Evolutionary conservation across 768 basidiomycete species (phyloP).

Genomic region (Plicaturopsis crispa): DNA sequence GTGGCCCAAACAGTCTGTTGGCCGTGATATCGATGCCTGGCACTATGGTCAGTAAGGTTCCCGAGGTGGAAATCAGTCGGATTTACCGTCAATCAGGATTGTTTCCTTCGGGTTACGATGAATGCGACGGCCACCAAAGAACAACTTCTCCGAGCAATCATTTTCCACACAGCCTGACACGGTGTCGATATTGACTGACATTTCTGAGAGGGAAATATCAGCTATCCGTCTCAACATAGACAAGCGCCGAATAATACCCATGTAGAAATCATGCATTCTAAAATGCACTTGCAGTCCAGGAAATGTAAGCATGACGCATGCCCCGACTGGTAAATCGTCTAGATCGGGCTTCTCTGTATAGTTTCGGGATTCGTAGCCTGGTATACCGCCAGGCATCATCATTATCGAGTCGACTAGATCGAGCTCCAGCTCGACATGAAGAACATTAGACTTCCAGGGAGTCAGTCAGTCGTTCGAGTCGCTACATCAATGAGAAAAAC

Average conservation of each 20-base stretch:
- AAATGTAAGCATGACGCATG: conserved; percentile 45
- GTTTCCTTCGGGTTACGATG: conserved; percentile 18
- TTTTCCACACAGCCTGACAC: conserved; percentile 43
- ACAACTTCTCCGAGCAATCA: conserved; percentile 37
- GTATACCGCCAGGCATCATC: conserved; percentile 58
- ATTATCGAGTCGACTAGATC: conserved; percentile 44
- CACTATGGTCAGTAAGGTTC: too few relatives aligned
- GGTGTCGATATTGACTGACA: conserved; percentile 67
- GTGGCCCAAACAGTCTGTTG: conserved; percentile 84
- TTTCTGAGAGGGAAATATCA: conserved; percentile 37
- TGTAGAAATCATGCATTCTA: conserved; percentile 77
- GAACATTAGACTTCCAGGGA: conserved; percentile 58
- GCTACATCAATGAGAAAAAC: background rate
- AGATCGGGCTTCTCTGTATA: conserved; percentile 11
- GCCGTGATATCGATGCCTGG: conserved; percentile 76
- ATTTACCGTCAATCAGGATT: conserved; percentile 43
- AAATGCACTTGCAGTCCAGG: conserved; percentile 73
- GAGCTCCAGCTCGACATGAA: conserved; percentile 66
- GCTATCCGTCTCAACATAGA: conserved; percentile 2
- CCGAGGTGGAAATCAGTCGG: too few relatives aligned
- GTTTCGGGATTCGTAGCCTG: conserved; percentile 45
- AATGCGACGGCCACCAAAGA: conserved; percentile 13
- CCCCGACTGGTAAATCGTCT: conserved; percentile 35
- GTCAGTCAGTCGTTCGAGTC: conserved; percentile 3
- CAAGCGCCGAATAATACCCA: conserved; percentile 46